Evolutionary conservation across 1,284 basidiomycete species (phyloP).

Genomic region (Neolentinus lepideus): DNA sequence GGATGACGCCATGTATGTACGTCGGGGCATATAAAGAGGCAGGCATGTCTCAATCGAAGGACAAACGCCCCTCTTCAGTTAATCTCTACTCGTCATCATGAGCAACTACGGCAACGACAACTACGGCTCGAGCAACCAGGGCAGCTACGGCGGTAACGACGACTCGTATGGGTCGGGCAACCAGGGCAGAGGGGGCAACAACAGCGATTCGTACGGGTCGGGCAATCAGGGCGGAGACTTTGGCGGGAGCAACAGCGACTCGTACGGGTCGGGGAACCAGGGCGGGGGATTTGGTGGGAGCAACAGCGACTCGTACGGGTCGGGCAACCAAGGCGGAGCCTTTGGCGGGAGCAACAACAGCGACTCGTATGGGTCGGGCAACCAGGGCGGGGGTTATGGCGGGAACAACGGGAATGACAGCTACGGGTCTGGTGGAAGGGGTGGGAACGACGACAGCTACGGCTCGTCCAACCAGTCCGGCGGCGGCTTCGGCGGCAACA

Average conservation of each 20-base stretch:
- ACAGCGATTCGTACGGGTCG: slow-evolving; percentile 1
- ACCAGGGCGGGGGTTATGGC: background rate
- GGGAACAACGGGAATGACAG: background rate
- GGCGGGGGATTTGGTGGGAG: background rate
- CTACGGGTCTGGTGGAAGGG: background rate
- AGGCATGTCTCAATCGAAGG: background rate
- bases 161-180: slow-evolving; percentile 1
- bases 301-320: background rate
- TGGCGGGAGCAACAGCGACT: background rate
- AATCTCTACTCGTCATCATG: background rate
- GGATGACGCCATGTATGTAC: background rate
- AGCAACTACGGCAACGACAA: slow-evolving; percentile 4
- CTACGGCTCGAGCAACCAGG: background rate
- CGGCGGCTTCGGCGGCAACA: background rate
- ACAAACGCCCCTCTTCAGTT: background rate
- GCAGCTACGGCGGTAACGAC: background rate
- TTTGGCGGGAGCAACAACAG: background rate
- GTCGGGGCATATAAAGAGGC: background rate
- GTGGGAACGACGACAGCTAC: background rate
- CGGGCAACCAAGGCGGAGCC: background rate
- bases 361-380: background rate
- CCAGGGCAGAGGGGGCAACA: background rate
- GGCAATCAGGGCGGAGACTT: background rate
- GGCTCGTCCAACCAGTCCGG: slow-evolving; percentile 1
- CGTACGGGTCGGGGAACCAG: background rate